phyloP scores from a whole-genome alignment of 345 rosid species.

The Brassica juncea region DNA sequence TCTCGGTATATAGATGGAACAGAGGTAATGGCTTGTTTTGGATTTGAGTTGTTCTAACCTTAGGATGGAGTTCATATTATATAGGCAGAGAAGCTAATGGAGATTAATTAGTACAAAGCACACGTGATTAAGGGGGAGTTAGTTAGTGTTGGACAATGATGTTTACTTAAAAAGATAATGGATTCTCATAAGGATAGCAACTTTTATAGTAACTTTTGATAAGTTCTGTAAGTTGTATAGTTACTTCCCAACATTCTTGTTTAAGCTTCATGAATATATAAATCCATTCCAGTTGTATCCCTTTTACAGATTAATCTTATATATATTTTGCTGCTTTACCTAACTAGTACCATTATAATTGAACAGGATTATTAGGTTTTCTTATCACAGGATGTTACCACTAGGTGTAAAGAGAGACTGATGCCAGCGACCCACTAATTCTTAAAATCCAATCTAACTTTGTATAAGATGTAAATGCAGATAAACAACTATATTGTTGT shows the following conservation, averaged over 20 bases:
- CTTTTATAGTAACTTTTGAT: conserved; percentile 7
- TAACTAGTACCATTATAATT: conserved; percentile 29
- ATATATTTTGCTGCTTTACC: conserved; percentile 31
- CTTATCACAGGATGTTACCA: conserved; percentile 29
- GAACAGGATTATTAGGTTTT: conserved; percentile 36
- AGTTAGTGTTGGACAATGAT: conserved; percentile 25
- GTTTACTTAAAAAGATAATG: conserved; percentile 25
- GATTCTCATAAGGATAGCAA: conserved; percentile 24
- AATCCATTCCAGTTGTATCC: background rate
- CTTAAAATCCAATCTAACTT: background rate
- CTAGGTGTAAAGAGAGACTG: conserved; percentile 28
- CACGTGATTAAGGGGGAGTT: conserved; percentile 29
- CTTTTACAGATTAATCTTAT: conserved; percentile 11
- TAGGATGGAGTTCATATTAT: conserved; percentile 16
- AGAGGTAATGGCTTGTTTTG: conserved; percentile 24
- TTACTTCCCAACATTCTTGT: conserved; percentile 17
- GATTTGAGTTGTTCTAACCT: conserved; percentile 1
- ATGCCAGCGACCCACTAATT: conserved; percentile 41
- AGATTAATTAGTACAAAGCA: conserved; percentile 21
- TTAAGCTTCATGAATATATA: background rate
- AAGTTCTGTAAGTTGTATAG: conserved; percentile 22
- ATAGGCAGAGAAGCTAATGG: conserved; percentile 18
- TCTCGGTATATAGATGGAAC: background rate
- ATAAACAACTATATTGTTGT: background rate
- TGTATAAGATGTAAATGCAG: conserved; percentile 2